Evolutionary conservation across 768 basidiomycete species (phyloP).

Genomic region (Boletus edulis): DNA sequence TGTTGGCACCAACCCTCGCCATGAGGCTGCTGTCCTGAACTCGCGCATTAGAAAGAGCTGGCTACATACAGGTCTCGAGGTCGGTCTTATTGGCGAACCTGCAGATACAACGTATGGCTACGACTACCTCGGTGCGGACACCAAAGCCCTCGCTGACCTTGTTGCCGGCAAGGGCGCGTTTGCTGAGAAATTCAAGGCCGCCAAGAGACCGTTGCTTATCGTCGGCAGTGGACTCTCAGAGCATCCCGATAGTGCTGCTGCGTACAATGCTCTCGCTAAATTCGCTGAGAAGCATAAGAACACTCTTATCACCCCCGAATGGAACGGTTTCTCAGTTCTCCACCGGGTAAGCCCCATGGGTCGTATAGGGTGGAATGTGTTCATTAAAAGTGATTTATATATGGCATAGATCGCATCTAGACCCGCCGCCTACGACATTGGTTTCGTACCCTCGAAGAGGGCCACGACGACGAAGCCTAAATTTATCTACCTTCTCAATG

Average conservation of each 20-base stretch:
- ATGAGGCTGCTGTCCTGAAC: conserved; percentile 96
- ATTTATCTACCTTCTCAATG: conserved; percentile 95
- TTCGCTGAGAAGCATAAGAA: conserved; percentile 78
- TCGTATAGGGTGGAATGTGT: neutral
- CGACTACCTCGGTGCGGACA: conserved; percentile 80
- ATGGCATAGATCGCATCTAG: conserved; percentile 78
- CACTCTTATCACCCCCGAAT: conserved; percentile 79
- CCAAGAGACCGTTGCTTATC: conserved; percentile 90
- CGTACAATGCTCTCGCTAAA: conserved; percentile 73
- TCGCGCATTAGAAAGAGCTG: conserved; percentile 95
- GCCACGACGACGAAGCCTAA: conserved; percentile 79
- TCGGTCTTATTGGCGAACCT: conserved; percentile 87
- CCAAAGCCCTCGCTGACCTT: conserved; percentile 75
- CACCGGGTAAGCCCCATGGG: conserved; percentile 64
- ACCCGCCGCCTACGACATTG: conserved; percentile 91
- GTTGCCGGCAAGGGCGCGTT: conserved; percentile 76
- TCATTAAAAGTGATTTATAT: neutral
- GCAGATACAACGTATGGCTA: conserved; percentile 93
- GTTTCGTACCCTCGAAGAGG: conserved; percentile 83
- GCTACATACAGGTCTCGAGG: conserved; percentile 82
- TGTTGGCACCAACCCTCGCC: conserved; percentile 94
- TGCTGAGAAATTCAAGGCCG: conserved; percentile 81
- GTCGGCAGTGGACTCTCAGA: conserved; percentile 87
- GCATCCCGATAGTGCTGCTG: conserved; percentile 78
- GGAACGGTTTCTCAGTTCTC: conserved; percentile 93